A percentile compares a stretch with the other conserved stretches of the same genome.
phyloP scores from a whole-genome alignment of 179 eudicot species.

The Corrigiola litoralis region DNA sequence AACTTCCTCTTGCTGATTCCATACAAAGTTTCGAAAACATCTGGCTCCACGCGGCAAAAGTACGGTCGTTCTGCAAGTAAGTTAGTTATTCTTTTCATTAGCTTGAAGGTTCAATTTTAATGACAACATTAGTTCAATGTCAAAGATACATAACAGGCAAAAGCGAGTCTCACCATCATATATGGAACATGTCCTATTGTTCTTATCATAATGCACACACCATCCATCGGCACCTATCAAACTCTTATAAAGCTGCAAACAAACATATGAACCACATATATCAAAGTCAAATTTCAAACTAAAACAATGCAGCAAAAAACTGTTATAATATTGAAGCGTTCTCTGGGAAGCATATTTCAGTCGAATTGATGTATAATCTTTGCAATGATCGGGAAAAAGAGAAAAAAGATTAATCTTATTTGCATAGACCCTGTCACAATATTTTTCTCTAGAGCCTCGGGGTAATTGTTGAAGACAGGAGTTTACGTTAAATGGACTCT shows the following conservation, averaged over 20 bases:
- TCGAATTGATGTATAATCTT: too few relatives aligned
- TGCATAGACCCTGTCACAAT: too few relatives aligned
- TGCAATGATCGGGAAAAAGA: too few relatives aligned
- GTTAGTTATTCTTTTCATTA: not conserved
- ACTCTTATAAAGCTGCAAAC: slow-evolving; percentile 55
- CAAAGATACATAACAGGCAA: not conserved
- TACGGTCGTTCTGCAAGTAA: slow-evolving; percentile 72
- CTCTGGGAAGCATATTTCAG: too few relatives aligned
- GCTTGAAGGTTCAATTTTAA: not conserved
- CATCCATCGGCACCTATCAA: slow-evolving; percentile 86
- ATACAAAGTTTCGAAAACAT: slow-evolving; percentile 54
- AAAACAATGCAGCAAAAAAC: too few relatives aligned
- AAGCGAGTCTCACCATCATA: slow-evolving; percentile 50
- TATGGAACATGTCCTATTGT: slow-evolving; percentile 69
- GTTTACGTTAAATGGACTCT: too few relatives aligned
- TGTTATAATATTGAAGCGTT: too few relatives aligned
- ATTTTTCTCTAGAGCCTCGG: too few relatives aligned
- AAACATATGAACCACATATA: too few relatives aligned
- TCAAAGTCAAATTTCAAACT: too few relatives aligned
- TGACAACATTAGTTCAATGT: not conserved
- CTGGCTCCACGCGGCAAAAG: slow-evolving; percentile 84
- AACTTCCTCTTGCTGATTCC: slow-evolving; percentile 71
- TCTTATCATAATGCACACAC: slow-evolving; percentile 78
- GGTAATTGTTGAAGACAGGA: too few relatives aligned
- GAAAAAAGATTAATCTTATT: too few relatives aligned